phyloP scores from a whole-genome alignment of 2,329 filamentous ascomycete genomes.

The Trichophyton benhamiae region DNA sequence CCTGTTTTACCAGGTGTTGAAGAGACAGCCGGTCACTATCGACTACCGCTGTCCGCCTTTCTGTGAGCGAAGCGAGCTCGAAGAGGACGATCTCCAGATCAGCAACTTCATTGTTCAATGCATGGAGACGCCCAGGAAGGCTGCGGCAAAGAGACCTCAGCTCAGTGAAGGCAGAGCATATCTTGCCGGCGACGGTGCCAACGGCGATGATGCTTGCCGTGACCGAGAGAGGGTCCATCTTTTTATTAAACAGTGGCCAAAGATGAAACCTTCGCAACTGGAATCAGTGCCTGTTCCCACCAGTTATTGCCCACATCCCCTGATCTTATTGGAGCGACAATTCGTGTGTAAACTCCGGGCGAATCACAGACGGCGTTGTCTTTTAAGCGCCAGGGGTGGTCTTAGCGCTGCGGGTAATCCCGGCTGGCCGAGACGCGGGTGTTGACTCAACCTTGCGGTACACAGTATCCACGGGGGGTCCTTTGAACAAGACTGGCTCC shows the following conservation, averaged over 20 bases:
- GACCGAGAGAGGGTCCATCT: slow-evolving; percentile 20
- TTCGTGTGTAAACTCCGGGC: no score
- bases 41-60: slow-evolving; percentile 7
- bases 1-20: slow-evolving; percentile 18
- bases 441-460: no score
- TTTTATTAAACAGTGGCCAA: background rate
- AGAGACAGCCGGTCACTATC: slow-evolving; percentile 9
- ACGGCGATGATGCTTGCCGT: slow-evolving; percentile 18
- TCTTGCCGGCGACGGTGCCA: slow-evolving; percentile 16
- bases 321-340: no score
- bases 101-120: slow-evolving; percentile 22
- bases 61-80: background rate
- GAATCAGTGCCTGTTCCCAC: no score
- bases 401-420: no score
- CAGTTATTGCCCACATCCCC: no score
- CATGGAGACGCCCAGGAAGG: slow-evolving; percentile 21
- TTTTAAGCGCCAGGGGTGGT: no score
- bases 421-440: no score
- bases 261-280: no score
- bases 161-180: slow-evolving; percentile 16
- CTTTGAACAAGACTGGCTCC: background rate
- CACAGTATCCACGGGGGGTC: no score
- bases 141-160: slow-evolving; percentile 18
- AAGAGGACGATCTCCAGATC: slow-evolving; percentile 21
- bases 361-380: no score